phyloP scores from a whole-genome alignment of 768 basidiomycete species.

The Tricholoma hemisulphureum region DNA sequence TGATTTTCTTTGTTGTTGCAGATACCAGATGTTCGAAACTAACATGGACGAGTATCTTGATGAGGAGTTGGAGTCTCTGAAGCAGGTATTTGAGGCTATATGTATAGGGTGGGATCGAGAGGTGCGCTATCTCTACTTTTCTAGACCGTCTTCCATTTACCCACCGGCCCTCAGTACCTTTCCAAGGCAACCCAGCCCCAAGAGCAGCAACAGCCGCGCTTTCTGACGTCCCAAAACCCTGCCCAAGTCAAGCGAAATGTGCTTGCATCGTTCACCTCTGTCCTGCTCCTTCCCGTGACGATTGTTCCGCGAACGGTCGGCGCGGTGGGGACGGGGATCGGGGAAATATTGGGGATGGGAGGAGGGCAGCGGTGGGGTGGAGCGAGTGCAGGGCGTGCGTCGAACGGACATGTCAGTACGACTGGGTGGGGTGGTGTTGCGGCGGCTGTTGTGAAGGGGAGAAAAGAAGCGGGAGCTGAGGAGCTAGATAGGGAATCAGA shows the following conservation, averaged over 20 bases:
- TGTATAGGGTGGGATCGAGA: conserved; percentile 81
- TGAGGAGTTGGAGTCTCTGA: conserved; percentile 85
- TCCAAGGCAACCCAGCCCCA: conserved; percentile 8
- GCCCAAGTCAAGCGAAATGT: conserved; percentile 91
- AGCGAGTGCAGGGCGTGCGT: not conserved
- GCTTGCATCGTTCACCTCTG: conserved; percentile 85
- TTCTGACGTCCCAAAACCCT: conserved; percentile 83
- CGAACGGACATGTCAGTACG: conserved; percentile 16
- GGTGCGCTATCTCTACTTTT: conserved; percentile 36
- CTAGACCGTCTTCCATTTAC: not conserved
- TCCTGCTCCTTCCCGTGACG: conserved; percentile 89
- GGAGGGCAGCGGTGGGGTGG: conserved; percentile 60
- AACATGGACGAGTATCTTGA: conserved; percentile 98
- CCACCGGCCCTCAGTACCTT: conserved; percentile 1
- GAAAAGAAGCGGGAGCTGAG: conserved; percentile 11
- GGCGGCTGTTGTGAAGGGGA: conserved; percentile 10
- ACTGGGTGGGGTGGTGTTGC: conserved; percentile 23
- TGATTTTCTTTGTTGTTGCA: conserved; percentile 28
- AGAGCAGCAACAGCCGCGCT: conserved; percentile 45
- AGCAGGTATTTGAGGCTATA: conserved; percentile 67
- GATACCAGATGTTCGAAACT: conserved; percentile 91
- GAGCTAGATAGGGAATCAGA: conserved; percentile 30
- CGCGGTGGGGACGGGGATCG: conserved; percentile 76
- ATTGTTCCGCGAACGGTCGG: conserved; percentile 86
- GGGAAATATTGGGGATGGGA: not conserved